Base-by-base conservation (phyloP, 2,329 filamentous ascomycete species). In the Phyllosticta citribraziliensis region DNA sequence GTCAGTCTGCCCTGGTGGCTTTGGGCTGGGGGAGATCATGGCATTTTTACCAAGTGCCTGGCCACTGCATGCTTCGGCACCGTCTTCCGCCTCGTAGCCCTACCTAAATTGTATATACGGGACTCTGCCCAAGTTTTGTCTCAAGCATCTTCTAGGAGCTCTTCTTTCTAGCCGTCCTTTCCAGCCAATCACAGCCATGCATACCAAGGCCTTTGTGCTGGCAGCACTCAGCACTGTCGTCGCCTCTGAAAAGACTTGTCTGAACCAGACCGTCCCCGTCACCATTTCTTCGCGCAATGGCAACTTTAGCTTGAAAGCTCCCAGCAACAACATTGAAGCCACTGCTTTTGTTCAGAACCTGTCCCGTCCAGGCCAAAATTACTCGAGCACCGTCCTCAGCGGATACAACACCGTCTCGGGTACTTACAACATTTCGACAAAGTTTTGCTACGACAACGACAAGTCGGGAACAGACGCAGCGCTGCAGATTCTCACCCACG, bases 381-480 rank as follows among this genome's bases (percentile, higher is more conserved):
- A 77, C 66, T 76, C 78, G 0, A 70, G 73, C 1, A 67, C 72
- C 10, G 66, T 79, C 2, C 69, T 83, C 2, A 68, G 70, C n/a
- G 81, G 77, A 50, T 83, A 82, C 66, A 67, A 74, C 27, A 81
- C 78, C 0, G 71, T 84, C 17, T 69, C 73, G 1, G 82, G 82
- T 33, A 75, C 72, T 24, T 87, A 86, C 72, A 70, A 80, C 4
- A 81, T 88, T 55, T 81, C 78, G 4, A 80, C 83, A 0, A 83
- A 82, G 10, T 86, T 85, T 74, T 88, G 86, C 71, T 72, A 77
- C 58, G 85, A 85, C 0, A 76, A 80, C 62, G 58, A 56, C 17
- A 70, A 65, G 10, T 66, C 66, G 5, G 78, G 69, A 11, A 62
- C 63, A 3, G 64, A 65, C 9, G 77, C 11, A 69, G 75, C 57